Percentiles rank a stretch among this genome's conserved stretches.
Conservation (phyloP, 1,284 basidiomycete species). For the Kwoniella shivajii region DNA sequence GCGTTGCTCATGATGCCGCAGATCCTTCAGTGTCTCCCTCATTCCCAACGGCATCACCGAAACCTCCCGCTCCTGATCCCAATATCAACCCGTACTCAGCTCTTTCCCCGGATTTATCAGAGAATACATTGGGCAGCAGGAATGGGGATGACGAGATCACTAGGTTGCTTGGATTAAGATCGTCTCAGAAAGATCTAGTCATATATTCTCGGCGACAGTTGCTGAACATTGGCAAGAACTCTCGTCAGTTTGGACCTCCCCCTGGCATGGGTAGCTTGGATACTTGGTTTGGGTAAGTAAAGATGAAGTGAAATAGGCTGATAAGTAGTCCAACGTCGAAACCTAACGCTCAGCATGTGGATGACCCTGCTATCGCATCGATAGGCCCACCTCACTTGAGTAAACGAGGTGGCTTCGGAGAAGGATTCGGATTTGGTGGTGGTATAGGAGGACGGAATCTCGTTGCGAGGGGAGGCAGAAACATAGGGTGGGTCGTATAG, state of each 20-base stretch:
- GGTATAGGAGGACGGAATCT: slow-evolving; percentile 41
- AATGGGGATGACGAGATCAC: slow-evolving; percentile 33
- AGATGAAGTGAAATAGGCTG: background rate
- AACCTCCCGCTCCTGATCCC: slow-evolving; percentile 22
- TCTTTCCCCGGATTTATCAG: slow-evolving; percentile 42
- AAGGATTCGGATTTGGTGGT: slow-evolving; percentile 51
- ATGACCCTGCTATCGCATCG: slow-evolving; percentile 48
- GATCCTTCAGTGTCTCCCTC: slow-evolving; percentile 13
- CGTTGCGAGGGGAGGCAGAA: slow-evolving; percentile 30
- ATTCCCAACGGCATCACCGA: slow-evolving; percentile 27
- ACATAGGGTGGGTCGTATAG: slow-evolving; percentile 37
- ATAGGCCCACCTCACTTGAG: slow-evolving; percentile 28
- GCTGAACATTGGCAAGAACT: slow-evolving; percentile 25
- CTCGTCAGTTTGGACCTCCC: slow-evolving; percentile 18
- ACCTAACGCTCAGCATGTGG: slow-evolving; percentile 14
- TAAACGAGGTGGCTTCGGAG: slow-evolving; percentile 42
- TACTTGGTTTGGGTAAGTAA: slow-evolving; percentile 40
- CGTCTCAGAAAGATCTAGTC: slow-evolving; percentile 10
- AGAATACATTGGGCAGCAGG: slow-evolving; percentile 20
- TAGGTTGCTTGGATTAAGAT: slow-evolving; percentile 22
- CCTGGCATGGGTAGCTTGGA: slow-evolving; percentile 26
- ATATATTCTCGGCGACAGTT: slow-evolving; percentile 28
- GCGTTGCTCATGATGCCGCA: background rate
- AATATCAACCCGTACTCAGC: slow-evolving; percentile 50
- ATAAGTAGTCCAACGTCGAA: slow-evolving; percentile 4